A percentile compares a stretch with the other conserved stretches of the same genome.
phyloP scores from a whole-genome alignment of 176 grass and related monocot species.

The Bromus sterilis region DNA sequence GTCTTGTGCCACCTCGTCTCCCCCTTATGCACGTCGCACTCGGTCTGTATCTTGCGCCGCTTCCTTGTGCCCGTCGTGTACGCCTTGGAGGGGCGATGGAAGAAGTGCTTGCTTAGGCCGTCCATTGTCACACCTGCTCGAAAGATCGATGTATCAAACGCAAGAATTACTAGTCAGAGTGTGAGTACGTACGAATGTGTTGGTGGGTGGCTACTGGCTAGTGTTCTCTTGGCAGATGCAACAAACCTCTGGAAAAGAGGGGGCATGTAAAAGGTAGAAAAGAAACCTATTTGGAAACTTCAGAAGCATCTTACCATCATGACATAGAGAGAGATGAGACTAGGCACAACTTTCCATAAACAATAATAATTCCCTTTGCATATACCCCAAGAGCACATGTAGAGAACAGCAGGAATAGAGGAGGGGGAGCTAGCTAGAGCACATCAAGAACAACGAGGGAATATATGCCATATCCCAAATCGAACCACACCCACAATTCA shows the following conservation, averaged over 20 bases:
- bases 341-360: constrained; percentile 65
- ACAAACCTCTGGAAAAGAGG: constrained; percentile 51
- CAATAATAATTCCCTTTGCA: constrained; percentile 59
- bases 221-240: constrained; percentile 74
- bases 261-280: constrained; percentile 31
- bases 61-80: constrained; percentile 98
- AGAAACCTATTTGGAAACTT: constrained; percentile 88
- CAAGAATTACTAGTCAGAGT: background rate
- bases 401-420: constrained; percentile 39
- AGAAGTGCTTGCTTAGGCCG: constrained; percentile 99
- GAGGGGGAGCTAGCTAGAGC: constrained; percentile 32
- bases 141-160: constrained; percentile 15
- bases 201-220: constrained; percentile 28
- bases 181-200: constrained; percentile 17
- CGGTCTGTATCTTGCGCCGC: constrained; percentile 88
- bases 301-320: constrained; percentile 75
- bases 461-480: constrained; percentile 62
- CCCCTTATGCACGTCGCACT: constrained; percentile 70
- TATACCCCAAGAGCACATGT: constrained; percentile 61
- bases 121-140: constrained; percentile 81
- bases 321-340: constrained; percentile 44
- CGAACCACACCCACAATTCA: constrained; percentile 30
- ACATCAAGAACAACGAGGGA: constrained; percentile 50
- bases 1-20: constrained; percentile 99
- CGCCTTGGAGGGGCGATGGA: constrained; percentile 95